Evolutionary conservation across 1,284 basidiomycete species (phyloP).

Genomic region (Leccinum subrobustum): DNA sequence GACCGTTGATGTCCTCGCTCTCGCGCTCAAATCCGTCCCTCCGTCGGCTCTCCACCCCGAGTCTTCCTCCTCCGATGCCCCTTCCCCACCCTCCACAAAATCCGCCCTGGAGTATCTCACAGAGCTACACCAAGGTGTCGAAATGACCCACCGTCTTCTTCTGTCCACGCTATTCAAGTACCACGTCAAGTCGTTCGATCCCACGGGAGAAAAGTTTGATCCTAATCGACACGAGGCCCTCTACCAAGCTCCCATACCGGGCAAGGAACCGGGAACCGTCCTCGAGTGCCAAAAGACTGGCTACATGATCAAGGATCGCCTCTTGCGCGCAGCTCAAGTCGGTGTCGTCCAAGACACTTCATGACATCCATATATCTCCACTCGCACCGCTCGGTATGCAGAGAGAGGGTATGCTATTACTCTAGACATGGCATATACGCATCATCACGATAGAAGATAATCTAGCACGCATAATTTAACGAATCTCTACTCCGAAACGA

Average conservation of each 20-base stretch:
- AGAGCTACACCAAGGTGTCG: constrained; percentile 83
- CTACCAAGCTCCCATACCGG: constrained; percentile 90
- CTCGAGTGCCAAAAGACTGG: constrained; percentile 91
- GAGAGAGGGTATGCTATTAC: constrained; percentile 18
- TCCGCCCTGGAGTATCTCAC: constrained; percentile 59
- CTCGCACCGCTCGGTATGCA: background rate
- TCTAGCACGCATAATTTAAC: constrained; percentile 43
- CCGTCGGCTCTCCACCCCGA: constrained; percentile 41
- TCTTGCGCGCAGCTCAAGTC: constrained; percentile 94
- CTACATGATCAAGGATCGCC: constrained; percentile 89
- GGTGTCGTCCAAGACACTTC: constrained; percentile 83
- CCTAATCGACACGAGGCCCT: constrained; percentile 95
- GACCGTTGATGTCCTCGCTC: constrained; percentile 87
- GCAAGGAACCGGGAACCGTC: constrained; percentile 86
- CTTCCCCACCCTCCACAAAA: constrained; percentile 43
- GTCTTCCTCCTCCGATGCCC: constrained; percentile 14
- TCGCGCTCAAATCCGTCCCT: constrained; percentile 89
- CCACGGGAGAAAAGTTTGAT: constrained; percentile 90
- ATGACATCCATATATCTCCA: constrained; percentile 32
- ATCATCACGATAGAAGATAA: constrained; percentile 35
- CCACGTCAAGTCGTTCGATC: constrained; percentile 90
- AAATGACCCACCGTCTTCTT: constrained; percentile 89
- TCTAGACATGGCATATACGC: constrained; percentile 24
- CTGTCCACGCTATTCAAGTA: constrained; percentile 90
- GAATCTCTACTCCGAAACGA: constrained; percentile 78